phyloP scores from a whole-genome alignment of 495 filamentous ascomycete genomes.

The Pseudotulostoma volvatum region DNA sequence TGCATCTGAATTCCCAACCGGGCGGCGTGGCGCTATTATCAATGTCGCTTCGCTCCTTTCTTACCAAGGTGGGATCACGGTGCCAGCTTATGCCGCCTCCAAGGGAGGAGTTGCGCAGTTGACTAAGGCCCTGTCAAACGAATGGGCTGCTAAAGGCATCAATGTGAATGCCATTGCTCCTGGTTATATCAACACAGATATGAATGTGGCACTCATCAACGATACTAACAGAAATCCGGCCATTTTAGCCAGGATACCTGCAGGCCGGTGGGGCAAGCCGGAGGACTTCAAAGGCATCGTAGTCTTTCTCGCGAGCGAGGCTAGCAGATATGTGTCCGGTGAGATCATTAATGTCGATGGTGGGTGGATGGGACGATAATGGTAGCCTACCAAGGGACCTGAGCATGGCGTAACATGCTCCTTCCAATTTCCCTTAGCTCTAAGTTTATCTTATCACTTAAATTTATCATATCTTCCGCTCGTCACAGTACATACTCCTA shows the following conservation, averaged over 20 bases:
- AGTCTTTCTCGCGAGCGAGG: constrained; percentile 61
- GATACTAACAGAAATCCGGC: constrained; percentile 50
- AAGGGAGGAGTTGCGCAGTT: constrained; percentile 79
- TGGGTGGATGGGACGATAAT: constrained; percentile 83
- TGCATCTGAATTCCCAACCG: constrained; percentile 30
- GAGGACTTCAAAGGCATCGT: constrained; percentile 81
- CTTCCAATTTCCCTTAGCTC: no score
- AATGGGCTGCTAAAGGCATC: constrained; percentile 66
- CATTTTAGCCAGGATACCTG: constrained; percentile 72
- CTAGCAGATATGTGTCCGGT: constrained; percentile 67
- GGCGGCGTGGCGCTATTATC: constrained; percentile 60
- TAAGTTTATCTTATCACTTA: no score
- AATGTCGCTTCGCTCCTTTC: constrained; percentile 73
- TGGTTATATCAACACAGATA: constrained; percentile 77
- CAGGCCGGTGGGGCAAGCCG: constrained; percentile 68
- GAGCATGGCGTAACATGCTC: no score
- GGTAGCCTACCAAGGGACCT: no score
- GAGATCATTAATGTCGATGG: constrained; percentile 75
- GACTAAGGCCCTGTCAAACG: constrained; percentile 76
- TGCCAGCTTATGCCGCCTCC: constrained; percentile 78
- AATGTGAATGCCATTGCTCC: constrained; percentile 71
- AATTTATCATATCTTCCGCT: no score
- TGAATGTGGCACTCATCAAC: constrained; percentile 72
- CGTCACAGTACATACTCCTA: no score
- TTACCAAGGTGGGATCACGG: constrained; percentile 83